Percentiles rank a stretch among this genome's conserved stretches.
phyloP scores from a whole-genome alignment of 1,139 yeast genomes.

The Groenewaldozyma sp. region DNA sequence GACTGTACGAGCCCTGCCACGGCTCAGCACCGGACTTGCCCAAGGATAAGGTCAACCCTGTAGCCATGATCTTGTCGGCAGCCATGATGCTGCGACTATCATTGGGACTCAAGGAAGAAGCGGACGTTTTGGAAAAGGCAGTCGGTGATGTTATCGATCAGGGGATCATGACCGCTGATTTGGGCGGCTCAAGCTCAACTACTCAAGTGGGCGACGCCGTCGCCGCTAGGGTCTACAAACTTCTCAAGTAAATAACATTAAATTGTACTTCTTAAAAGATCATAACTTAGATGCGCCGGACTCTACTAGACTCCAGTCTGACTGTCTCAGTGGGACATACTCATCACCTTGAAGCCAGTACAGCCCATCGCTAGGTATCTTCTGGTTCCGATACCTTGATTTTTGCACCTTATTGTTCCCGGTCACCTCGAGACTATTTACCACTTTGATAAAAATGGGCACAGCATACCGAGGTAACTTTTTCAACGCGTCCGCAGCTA shows the following conservation, averaged over 20 bases:
- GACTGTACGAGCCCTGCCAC: constrained; percentile 96
- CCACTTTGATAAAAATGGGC: constrained; percentile 73
- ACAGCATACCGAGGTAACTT: constrained; percentile 80
- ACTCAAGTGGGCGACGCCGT: constrained; percentile 90
- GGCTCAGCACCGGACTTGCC: constrained; percentile 97
- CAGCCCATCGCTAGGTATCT: constrained; percentile 65
- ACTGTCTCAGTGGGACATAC: constrained; percentile 51
- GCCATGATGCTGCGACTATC: constrained; percentile 87
- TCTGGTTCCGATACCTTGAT: constrained; percentile 64
- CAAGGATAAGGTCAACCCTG: constrained; percentile 81
- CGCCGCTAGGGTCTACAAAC: constrained; percentile 57
- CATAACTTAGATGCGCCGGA: constrained; percentile 24
- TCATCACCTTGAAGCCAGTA: constrained; percentile 21
- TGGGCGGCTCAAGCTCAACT: constrained; percentile 73
- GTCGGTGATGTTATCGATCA: constrained; percentile 71
- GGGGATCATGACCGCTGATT: constrained; percentile 85
- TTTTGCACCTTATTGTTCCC: constrained; percentile 87
- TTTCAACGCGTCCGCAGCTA: constrained; percentile 35
- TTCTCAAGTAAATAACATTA: constrained; percentile 31
- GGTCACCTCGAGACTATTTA: constrained; percentile 50
- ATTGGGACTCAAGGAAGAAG: constrained; percentile 71
- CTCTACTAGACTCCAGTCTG: constrained; percentile 42
- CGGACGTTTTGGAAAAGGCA: constrained; percentile 82
- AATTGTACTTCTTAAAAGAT: not conserved
- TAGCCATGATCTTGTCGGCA: constrained; percentile 79